Evolutionary conservation across 495 filamentous ascomycete species (phyloP), one percentile per base, ranked within the genome.

Genomic region (Neurospora africana): DNA sequence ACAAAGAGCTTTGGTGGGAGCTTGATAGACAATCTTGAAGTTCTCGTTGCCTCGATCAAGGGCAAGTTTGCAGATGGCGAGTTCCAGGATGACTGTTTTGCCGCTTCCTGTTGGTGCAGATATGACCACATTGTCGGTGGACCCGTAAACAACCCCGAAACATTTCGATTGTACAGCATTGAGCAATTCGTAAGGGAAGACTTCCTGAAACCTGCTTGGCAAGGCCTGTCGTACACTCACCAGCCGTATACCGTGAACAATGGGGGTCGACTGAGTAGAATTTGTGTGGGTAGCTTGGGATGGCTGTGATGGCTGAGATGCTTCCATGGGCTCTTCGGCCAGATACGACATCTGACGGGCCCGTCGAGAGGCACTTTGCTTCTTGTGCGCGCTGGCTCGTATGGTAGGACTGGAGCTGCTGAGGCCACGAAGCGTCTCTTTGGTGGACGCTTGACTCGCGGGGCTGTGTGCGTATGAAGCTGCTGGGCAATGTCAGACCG

Each of bases 1-100:
- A 76, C 95, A 99, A 4, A 99, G 87, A 1, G 95, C 92, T 74
- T 97, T 98, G 0, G 93, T 98, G 0, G 95, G 95, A 9, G 95
- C 95, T 83, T 95, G 93, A 74, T 99, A 99, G 10, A 99, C 88
- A 71, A 98, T 91, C 82, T 98, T 98, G 86, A 91, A 96, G 41
- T 90, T 86, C 69, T 90, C 89, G 69, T 86, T 88, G 68, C 85
- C 85, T 69, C 89, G 82, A 17, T 80, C 83, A 53, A 87, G 86
- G 13, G 92, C 86, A 8, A 97, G 83, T 73, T 88, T 89, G 82
- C 94, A 98, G 69, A 99, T 95, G 4, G 95, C 95, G 30, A 99
- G 84, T 78, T 99, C 95, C 67, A 98, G 86, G 27, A 98, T 86
- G 1, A 87, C 92, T 9, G 95, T 99, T 79, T 99, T 99, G 8